Evolutionary conservation across 768 basidiomycete species (phyloP), one percentile per base, ranked within the genome.

Genomic region (Hygrocybe punicea): DNA sequence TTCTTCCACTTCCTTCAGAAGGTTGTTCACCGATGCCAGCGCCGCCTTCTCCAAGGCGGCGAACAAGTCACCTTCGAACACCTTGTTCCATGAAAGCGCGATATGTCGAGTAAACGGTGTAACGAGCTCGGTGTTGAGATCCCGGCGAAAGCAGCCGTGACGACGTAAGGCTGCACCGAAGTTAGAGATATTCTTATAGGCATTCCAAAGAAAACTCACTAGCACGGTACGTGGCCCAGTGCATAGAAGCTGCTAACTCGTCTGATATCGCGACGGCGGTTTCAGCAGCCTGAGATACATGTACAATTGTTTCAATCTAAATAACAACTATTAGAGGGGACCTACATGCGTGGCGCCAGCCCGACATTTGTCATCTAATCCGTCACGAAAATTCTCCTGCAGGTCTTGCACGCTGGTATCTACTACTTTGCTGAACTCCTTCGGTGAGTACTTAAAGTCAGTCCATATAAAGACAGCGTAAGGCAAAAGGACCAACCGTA

Each of bases 61-160:
- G 62, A 85, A 83, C 9, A 85, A 68, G 61, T 85, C 81, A 0
- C 78, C 73, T 63, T 85, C 83, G 58, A 85, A 85, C n/a, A 84
- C 73, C 62, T 79, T 73, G 16, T 76, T 73, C 84, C 84, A 86
- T 6, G 79, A 78, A 55, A 71, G 72, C 2, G 84, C 84, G 47
- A 86, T 84, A 58, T 79, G 80, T 40, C 74, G 74, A 1, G 83
- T 84, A 67, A 86, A 82, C 1, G 84, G 84, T 17, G 74, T 75
- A 35, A 81, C 70, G 1, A 86, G 67, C 58, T 85, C 83, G 3
- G 79, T 75, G 59, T 85, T 86, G n/a, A 85, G 71, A 61, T 84
- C 81, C n/a, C 76, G 74, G 36, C 81, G 77, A 71, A 75, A 86
- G 6, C 75, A 66, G 4, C 84, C 83, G 59, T 83, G 77, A 35